Conservation (phyloP, 2,329 filamentous ascomycete genomes). For the Sclerotinia minor region DNA sequence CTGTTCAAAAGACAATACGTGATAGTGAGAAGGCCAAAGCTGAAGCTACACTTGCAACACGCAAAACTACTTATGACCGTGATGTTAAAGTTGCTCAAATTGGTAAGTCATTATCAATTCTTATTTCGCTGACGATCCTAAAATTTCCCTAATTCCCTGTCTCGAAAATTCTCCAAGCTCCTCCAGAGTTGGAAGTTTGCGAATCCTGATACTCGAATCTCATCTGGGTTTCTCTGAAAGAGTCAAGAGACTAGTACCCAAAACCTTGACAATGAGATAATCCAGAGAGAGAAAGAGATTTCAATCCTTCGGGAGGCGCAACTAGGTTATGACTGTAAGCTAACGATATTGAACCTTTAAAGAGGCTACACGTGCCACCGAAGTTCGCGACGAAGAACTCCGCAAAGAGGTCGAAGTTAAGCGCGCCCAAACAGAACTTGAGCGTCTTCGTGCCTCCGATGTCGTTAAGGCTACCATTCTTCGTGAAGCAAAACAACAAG, state of each 20-base stretch:
- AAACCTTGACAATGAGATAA: neutral
- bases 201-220: neutral
- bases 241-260: neutral
- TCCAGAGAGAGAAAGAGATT: neutral
- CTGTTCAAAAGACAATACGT: conserved; percentile 74
- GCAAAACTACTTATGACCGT: conserved; percentile 69
- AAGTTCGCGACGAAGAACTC: conserved; percentile 76
- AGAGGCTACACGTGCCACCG: conserved; percentile 68
- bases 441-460: conserved; percentile 73
- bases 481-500: conserved; percentile 67
- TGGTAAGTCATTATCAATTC: conserved; percentile 19
- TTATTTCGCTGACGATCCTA: neutral
- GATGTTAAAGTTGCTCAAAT: conserved; percentile 77
- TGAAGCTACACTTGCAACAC: conserved; percentile 72
- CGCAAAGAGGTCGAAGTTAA: conserved; percentile 76
- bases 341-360: conserved; percentile 1
- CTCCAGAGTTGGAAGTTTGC: neutral
- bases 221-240: neutral
- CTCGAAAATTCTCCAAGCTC: neutral
- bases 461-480: conserved; percentile 75
- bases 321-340: neutral
- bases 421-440: conserved; percentile 76
- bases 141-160: neutral
- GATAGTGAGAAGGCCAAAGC: conserved; percentile 79
- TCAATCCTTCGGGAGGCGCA: neutral